A percentile compares a stretch with the other conserved stretches of the same genome.
Conservation (phyloP, 2,329 filamentous ascomycete genomes). For the Pseudofabraea citricarpa region DNA sequence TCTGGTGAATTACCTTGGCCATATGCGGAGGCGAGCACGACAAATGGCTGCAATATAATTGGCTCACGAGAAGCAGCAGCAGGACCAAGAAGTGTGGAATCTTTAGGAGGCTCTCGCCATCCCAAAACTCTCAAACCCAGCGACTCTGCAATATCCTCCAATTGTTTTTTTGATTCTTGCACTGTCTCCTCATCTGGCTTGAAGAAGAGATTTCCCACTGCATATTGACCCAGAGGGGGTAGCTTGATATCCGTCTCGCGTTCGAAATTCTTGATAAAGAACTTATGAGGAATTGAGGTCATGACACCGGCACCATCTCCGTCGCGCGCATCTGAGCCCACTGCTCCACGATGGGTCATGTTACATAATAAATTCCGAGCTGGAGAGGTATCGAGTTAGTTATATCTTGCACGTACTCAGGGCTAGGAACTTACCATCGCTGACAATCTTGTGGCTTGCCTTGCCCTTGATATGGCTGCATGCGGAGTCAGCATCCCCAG, state of each 20-base stretch:
- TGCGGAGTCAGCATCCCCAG: conserved; percentile 17
- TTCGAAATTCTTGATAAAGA: conserved; percentile 98
- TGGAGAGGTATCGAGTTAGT: conserved; percentile 37
- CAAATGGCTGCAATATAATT: conserved; percentile 90
- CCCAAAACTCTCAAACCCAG: conserved; percentile 87
- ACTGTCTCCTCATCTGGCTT: conserved; percentile 90
- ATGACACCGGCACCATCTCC: conserved; percentile 98
- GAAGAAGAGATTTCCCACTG: conserved; percentile 96
- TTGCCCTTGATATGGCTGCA: conserved; percentile 92
- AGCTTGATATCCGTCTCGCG: conserved; percentile 84
- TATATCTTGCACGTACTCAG: conserved; percentile 1
- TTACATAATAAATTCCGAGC: conserved; percentile 94
- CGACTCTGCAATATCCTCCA: conserved; percentile 88
- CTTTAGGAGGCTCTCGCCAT: conserved; percentile 92
- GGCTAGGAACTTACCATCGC: conserved; percentile 65
- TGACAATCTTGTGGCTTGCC: conserved; percentile 96
- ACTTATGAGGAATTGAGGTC: conserved; percentile 97
- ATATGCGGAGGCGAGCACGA: conserved; percentile 82
- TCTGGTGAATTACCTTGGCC: conserved; percentile 76
- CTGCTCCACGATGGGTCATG: conserved; percentile 99
- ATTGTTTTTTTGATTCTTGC: conserved; percentile 84
- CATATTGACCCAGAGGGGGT: conserved; percentile 87
- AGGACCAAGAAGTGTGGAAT: conserved; percentile 88
- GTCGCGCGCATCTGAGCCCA: conserved; percentile 95
- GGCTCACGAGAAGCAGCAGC: conserved; percentile 92